phyloP scores from a whole-genome alignment of 78 protist genomes.

The Isochrysis galbana region DNA sequence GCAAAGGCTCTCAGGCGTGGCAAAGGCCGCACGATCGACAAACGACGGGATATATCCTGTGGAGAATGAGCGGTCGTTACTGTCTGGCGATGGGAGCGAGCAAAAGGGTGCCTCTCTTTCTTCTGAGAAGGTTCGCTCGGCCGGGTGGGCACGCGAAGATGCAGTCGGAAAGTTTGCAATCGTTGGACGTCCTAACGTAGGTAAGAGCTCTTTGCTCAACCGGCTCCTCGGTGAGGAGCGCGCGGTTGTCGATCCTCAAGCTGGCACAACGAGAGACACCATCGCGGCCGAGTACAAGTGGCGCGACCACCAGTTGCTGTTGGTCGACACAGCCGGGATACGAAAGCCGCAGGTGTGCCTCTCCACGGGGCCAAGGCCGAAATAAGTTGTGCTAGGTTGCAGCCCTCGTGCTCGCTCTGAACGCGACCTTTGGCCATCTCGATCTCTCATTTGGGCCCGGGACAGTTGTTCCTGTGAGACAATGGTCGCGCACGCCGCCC shows the following conservation, averaged over 20 bases:
- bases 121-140: background rate
- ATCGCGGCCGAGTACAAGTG: slow-evolving; percentile 44
- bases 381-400: no score
- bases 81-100: no score
- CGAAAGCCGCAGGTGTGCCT: slow-evolving; percentile 1
- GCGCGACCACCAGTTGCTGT: slow-evolving; percentile 40
- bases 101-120: background rate
- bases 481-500: no score
- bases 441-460: no score
- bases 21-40: no score
- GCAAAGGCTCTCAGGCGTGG: no score
- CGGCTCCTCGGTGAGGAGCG: slow-evolving; percentile 56
- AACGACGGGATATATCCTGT: no score
- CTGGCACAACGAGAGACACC: slow-evolving; percentile 76
- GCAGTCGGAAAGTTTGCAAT: background rate
- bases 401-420: no score
- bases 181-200: slow-evolving; percentile 75
- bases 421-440: no score
- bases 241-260: slow-evolving; percentile 47
- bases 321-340: slow-evolving; percentile 75
- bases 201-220: slow-evolving; percentile 67
- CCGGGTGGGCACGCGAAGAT: background rate
- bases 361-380: no score
- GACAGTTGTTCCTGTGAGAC: no score
- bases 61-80: no score